Evolutionary conservation across 2,329 filamentous ascomycete genomes (phyloP), one percentile per base, ranked within the genome.

Genomic region (Plectosphaerella sp.): DNA sequence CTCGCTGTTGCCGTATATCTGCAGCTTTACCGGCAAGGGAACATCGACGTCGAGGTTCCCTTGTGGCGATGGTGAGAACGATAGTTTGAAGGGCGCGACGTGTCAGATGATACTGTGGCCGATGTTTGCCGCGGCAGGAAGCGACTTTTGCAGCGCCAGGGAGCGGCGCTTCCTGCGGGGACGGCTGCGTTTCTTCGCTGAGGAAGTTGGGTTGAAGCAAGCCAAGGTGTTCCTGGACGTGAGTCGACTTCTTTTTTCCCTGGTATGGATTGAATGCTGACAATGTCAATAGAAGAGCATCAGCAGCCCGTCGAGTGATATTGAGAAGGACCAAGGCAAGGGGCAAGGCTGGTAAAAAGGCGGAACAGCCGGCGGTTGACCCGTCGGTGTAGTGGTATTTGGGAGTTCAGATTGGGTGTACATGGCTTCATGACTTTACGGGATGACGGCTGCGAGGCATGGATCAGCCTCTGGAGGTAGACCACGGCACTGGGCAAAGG

Each of bases 151-250:
- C 10, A 58, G 54, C 5, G 52, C 54, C 20, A 47, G 55, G 15
- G 57, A 60, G 53, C 59, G 54, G 45, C 45, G 48, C 4, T 60
- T 58, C 37, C 36, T 60, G 14, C 25, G 54, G 14, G 56, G 52
- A 11, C 51, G 58, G 7, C 54, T 60, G 24, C 54, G 42, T 14
- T 57, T 57, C 10, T 22, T 60, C 41, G 57, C 57, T 10, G 58
- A 60, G 16, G 42, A 55, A 15, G 57, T 55, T 11, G 58, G 58
- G 5, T 55, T 60, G 47, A 58, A 53, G 43, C 58, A 60, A 47
- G 58, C 57, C 15, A 55, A 53, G 14, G 46, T 58, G 4, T 57
- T 60, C 46, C 49, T 58, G 24, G 56, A 58, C 5, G 58, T 60
- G 33, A 41, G 57, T 46, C 12, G n/a, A 4, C n/a, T n/a, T 20